Conservation (phyloP, 371 early-diverging fungal species). For the Mucor lusitanicus region DNA sequence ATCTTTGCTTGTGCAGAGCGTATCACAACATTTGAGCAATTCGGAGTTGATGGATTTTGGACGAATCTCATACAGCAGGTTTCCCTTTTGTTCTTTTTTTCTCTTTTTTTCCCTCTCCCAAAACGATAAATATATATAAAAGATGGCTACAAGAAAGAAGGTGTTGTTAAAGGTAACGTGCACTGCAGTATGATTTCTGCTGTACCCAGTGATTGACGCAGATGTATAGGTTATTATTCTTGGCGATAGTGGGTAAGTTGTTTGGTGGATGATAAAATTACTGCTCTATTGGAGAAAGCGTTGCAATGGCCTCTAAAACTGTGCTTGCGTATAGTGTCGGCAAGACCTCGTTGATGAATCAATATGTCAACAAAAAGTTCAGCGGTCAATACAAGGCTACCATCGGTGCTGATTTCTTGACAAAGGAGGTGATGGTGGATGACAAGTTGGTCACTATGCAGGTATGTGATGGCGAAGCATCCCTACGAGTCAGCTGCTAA, state of each 20-base stretch:
- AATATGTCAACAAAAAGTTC: constrained; percentile 98
- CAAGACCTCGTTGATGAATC: constrained; percentile 99
- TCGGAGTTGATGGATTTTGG: not conserved
- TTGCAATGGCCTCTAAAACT: not conserved
- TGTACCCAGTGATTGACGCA: not conserved
- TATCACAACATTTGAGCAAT: not conserved
- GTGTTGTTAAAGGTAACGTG: constrained; percentile 18
- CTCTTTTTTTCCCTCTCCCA: not conserved
- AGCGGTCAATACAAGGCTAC: constrained; percentile 99
- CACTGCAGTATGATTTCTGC: not conserved
- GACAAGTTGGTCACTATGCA: constrained; percentile 87
- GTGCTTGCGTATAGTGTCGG: constrained; percentile 62
- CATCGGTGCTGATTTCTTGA: constrained; percentile 99
- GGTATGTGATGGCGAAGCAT: constrained; percentile 42
- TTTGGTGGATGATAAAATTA: not conserved
- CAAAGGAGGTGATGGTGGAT: constrained; percentile 94
- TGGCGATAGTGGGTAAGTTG: constrained; percentile 26
- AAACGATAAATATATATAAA: not conserved
- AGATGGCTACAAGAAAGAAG: constrained; percentile 21
- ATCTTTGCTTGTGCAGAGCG: not conserved
- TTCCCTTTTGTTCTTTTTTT: constrained; percentile 1
- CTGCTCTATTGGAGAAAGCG: not conserved
- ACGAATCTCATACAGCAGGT: constrained; percentile 1
- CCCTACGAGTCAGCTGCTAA: too few species aligned
- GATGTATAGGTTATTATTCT: constrained; percentile 19